Percentiles rank a stretch among this genome's conserved stretches.
Conservation (phyloP, 2,329 filamentous ascomycete species). For the Exophiala mesophila region DNA sequence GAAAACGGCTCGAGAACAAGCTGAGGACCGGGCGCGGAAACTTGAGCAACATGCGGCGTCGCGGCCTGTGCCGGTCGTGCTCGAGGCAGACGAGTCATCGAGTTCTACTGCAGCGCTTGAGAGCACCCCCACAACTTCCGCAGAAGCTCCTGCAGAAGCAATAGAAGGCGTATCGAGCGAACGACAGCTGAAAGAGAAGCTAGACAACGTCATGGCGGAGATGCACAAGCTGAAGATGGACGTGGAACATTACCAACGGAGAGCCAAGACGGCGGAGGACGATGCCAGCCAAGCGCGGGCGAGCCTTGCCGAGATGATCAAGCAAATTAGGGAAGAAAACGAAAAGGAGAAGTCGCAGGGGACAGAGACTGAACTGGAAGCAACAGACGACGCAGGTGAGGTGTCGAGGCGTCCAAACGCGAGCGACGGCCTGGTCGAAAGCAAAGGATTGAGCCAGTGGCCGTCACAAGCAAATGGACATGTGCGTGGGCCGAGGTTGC, state of each 20-base stretch:
- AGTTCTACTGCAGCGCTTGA: conserved; percentile 15
- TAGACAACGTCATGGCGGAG: conserved; percentile 72
- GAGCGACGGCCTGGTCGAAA: conserved; percentile 1
- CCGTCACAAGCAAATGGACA: conserved; percentile 34
- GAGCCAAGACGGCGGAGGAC: conserved; percentile 74
- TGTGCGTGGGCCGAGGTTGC: conserved; percentile 46
- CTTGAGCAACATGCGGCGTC: conserved; percentile 57
- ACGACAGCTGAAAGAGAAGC: conserved; percentile 59
- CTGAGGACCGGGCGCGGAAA: conserved; percentile 73
- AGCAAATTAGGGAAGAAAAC: conserved; percentile 66
- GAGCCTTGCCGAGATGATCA: conserved; percentile 80
- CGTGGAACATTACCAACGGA: conserved; percentile 69
- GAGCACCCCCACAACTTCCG: conserved; percentile 17
- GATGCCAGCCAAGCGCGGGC: conserved; percentile 69
- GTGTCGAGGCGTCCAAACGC: neutral
- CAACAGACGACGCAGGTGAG: neutral
- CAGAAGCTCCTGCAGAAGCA: conserved; percentile 27
- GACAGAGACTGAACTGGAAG: neutral
- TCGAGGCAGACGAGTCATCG: conserved; percentile 30
- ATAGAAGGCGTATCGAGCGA: conserved; percentile 37
- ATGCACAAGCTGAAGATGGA: conserved; percentile 77
- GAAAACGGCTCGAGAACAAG: conserved; percentile 71
- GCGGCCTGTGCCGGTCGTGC: conserved; percentile 31
- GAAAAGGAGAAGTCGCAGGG: conserved; percentile 13
- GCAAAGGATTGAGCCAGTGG: conserved; percentile 11